Evolutionary conservation across 1,284 basidiomycete genomes (phyloP), one percentile per base, ranked within the genome.

Genomic region (Phellopilus nigrolimitatus): DNA sequence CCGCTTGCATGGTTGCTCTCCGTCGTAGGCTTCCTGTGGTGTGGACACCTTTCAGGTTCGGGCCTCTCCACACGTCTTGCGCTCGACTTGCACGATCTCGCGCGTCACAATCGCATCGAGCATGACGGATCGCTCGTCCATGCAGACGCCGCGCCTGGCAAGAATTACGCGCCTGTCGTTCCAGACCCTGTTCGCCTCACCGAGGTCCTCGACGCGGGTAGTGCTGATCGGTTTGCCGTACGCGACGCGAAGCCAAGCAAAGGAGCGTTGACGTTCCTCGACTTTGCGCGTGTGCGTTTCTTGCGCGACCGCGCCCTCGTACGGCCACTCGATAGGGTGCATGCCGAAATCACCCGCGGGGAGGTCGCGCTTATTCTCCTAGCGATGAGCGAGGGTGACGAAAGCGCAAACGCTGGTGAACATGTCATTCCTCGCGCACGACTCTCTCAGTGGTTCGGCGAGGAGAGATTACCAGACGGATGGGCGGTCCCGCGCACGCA

Each of bases 1-100:
- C 68, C 70, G 0, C 67, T 82, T 40, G 73, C 79, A 3, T 42
- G 66, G 19, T 57, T 81, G 40, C 69, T 85, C 6, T 64, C 74
- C 19, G 53, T 75, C 19, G 73, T 67, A 13, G 76, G 75, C 2
- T 76, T 76, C 59, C n/a, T 76, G 19, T 56, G 73, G 19, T 70
- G 80, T 45, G 75, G 72, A 5, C 49, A 49, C 27, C 24, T 53
- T 25, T 47, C 43, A 9, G 54, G 44, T 12, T 33, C 36, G 4
- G 31, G 41, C 6, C 22, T 43, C 13, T 41, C 30, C 7, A 41
- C 36, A 21, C 47, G 47, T 7, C 36, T 53, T 24, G 43, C 42
- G 12, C 42, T 62, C 38, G 49, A 60, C 37, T 44, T 62, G 6
- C 54, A 55, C 12, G 64, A 68, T 46, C 62, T 71, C 50, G 64